A percentile compares a stretch with the other conserved stretches of the same genome.
Conservation (phyloP, 1,139 yeast genomes). For the Geotrichum bryndzae region DNA sequence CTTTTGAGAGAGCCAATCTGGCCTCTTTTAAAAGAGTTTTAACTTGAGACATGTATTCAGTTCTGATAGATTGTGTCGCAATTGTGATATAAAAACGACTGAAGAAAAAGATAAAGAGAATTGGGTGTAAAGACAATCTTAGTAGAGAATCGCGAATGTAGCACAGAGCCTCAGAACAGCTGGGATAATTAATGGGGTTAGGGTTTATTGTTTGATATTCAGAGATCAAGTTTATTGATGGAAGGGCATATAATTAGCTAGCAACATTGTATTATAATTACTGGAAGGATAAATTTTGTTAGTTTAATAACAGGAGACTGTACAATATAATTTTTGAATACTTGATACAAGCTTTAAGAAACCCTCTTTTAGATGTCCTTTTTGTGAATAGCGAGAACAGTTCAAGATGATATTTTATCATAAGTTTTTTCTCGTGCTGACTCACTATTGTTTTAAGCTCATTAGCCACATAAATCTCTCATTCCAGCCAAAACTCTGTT, state of each 20-base stretch:
- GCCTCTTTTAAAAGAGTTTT: constrained; percentile 26
- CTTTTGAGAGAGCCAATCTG: constrained; percentile 44
- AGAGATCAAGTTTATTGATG: not conserved
- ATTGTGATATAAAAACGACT: not conserved
- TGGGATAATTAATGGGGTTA: not conserved
- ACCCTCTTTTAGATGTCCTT: no score
- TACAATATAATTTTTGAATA: no score
- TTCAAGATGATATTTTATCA: no score
- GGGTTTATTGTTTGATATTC: not conserved
- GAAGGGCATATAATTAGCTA: not conserved
- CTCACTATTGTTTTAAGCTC: no score
- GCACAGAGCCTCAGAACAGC: not conserved
- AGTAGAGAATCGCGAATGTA: not conserved
- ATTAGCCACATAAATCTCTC: no score
- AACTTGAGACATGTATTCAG: constrained; percentile 4
- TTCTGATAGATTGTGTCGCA: not conserved
- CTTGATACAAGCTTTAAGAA: no score
- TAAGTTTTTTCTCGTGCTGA: no score
- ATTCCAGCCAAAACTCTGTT: no score
- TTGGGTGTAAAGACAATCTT: not conserved
- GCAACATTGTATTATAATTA: not conserved
- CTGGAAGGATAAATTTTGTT: not conserved
- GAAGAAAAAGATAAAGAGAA: not conserved
- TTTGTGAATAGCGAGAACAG: no score
- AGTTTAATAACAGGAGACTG: no score